Evolutionary conservation across 768 basidiomycete genomes (phyloP).

Genomic region (Leccinum longicurvipes): DNA sequence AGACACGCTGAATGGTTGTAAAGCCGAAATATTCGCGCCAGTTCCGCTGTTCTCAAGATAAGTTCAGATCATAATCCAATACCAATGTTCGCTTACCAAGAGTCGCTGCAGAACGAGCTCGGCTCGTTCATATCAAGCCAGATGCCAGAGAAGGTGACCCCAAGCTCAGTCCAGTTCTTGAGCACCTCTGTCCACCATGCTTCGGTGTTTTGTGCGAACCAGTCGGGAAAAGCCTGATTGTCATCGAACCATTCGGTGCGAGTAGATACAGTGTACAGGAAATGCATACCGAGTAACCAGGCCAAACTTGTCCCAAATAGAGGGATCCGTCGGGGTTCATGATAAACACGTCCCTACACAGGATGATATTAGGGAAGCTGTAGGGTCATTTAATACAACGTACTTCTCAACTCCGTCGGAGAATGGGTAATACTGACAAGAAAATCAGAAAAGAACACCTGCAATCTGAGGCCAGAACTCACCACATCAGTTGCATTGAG

Average conservation of each 20-base stretch:
- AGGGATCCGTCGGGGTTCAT: slow-evolving; percentile 72
- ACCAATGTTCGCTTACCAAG: slow-evolving; percentile 38
- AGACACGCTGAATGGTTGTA: slow-evolving; percentile 53
- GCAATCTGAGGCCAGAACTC: slow-evolving; percentile 22
- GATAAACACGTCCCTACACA: slow-evolving; percentile 59
- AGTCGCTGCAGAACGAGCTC: slow-evolving; percentile 62
- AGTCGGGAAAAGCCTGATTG: slow-evolving; percentile 55
- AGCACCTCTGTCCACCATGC: slow-evolving; percentile 62
- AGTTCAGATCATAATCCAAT: not conserved
- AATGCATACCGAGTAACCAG: slow-evolving; percentile 61
- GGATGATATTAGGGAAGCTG: not conserved
- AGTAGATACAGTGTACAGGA: not conserved
- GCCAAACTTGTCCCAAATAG: slow-evolving; percentile 78
- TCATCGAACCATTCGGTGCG: not conserved
- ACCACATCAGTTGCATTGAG: slow-evolving; percentile 62
- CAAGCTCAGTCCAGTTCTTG: slow-evolving; percentile 48
- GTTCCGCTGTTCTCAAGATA: slow-evolving; percentile 38
- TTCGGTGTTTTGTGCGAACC: slow-evolving; percentile 52
- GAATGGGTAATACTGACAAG: slow-evolving; percentile 61
- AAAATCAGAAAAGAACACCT: not conserved
- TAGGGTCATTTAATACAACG: slow-evolving; percentile 13
- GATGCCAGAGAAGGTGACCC: slow-evolving; percentile 57
- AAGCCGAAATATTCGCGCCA: slow-evolving; percentile 53
- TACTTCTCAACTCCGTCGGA: slow-evolving; percentile 58
- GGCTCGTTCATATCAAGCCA: slow-evolving; percentile 74